Evolutionary conservation across 176 grass and related monocot genomes (phyloP), one percentile per base, ranked within the genome.

Genomic region (Ampelocalamus luodianensis): DNA sequence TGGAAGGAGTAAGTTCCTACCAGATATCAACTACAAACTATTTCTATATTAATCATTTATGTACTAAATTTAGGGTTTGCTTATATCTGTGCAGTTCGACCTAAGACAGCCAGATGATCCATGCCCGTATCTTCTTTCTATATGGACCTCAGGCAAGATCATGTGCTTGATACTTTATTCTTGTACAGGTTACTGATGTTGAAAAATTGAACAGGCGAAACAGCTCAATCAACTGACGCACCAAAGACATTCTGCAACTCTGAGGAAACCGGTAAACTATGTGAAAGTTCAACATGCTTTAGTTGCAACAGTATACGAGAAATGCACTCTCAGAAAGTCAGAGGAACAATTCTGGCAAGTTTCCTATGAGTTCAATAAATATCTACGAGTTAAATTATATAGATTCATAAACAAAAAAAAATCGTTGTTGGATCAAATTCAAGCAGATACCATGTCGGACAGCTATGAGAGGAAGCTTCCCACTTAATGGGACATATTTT

Each of bases 401-500:
- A 59, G 46, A 56, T 82, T 71, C 10, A 13, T 77, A 78, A 82
- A 70, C 15, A 10, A 88, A 61, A 79, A 56, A 22, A 68, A 16
- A 54, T 87, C n/a, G 42, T 87, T 84, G 14, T 92, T 92, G 29
- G 24, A 65, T 87, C 9, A 54, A 79, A 83, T 79, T 84, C 83
- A 78, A 89, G 81, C 86, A 95, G 95, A 95, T 97, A 79, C 90
- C 90, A 53, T 97, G 95, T 65, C 86, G 92, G 22, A 94, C 90
- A 83, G 95, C 95, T 73, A 95, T 95, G 93, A 90, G 87, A 90
- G 95, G 89, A 87, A 93, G 83, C 77, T 93, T 98, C 66, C 85
- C 95, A 78, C 95, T 95, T 48, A 98, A 90, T 55, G 91, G 95
- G 20, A 95, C 91, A 55, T 95, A 95, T 82, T 98, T 98, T 71